phyloP scores from a whole-genome alignment of 306 rosid species.

The Castanospermum australe region DNA sequence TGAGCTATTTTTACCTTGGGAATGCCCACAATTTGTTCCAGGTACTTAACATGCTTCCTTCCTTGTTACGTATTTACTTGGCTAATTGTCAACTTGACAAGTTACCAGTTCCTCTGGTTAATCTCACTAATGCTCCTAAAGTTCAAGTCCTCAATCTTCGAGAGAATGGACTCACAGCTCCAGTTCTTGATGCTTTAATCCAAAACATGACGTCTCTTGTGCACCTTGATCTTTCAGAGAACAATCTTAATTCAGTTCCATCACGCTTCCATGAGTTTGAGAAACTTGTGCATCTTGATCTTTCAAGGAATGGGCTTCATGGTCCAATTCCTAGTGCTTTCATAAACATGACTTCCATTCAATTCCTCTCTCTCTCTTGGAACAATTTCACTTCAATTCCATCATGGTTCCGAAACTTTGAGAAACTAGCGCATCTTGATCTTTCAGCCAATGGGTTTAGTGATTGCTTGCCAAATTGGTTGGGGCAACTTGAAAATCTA shows the following conservation, averaged over 20 bases:
- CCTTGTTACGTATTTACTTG: background rate
- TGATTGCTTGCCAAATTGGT: background rate
- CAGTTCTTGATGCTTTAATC: background rate
- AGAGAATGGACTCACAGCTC: background rate
- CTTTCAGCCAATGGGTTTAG: background rate
- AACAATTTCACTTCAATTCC: background rate
- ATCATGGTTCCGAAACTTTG: too few relatives aligned
- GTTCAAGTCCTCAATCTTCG: background rate
- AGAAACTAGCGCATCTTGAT: background rate
- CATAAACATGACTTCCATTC: too few relatives aligned
- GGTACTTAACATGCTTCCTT: constrained; percentile 3
- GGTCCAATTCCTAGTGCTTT: too few relatives aligned
- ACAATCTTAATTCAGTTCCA: too few relatives aligned
- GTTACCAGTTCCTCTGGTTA: background rate
- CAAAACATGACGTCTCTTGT: constrained; percentile 21
- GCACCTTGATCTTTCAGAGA: constrained; percentile 15
- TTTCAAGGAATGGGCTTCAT: fast-evolving
- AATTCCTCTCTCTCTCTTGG: background rate
- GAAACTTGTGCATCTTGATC: too few relatives aligned
- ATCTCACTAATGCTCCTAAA: background rate
- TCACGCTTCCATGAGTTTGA: too few relatives aligned
- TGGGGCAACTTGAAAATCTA: background rate
- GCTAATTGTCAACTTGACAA: background rate
- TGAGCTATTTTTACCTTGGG: background rate
- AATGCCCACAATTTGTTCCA: background rate